Conservation (phyloP, 1,139 yeast species). For the Taphrina pruni region DNA sequence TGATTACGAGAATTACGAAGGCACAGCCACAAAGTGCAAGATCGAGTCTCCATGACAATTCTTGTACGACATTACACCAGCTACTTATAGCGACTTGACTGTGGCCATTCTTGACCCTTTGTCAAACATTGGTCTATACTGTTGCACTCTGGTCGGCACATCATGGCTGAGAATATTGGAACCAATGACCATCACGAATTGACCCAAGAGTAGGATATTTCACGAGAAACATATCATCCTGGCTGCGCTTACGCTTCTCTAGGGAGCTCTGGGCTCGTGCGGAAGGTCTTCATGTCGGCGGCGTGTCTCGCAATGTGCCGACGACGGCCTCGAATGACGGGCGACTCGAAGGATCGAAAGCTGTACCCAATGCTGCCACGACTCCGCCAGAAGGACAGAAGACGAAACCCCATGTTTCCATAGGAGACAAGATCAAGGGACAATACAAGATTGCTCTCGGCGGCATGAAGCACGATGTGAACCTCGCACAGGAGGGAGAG, state of each 20-base stretch:
- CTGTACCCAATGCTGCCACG: slow-evolving; percentile 25
- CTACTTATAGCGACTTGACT: too few species aligned
- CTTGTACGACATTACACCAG: too few species aligned
- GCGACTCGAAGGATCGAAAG: slow-evolving; percentile 14
- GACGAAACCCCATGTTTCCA: slow-evolving; percentile 31
- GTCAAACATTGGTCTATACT: too few species aligned
- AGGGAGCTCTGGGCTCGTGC: slow-evolving; percentile 28
- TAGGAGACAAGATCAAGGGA: slow-evolving; percentile 37
- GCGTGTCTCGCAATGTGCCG: slow-evolving; percentile 20
- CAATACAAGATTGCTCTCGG: slow-evolving; percentile 35
- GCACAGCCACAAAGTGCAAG: too few species aligned
- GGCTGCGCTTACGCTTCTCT: neutral
- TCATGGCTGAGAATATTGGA: slow-evolving; percentile 12
- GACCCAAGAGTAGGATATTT: slow-evolving; percentile 13
- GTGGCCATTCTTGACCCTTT: too few species aligned
- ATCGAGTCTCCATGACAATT: too few species aligned
- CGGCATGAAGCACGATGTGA: slow-evolving; percentile 37
- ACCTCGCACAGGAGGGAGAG: slow-evolving; percentile 37
- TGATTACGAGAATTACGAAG: too few species aligned
- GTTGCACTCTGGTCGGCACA: too few species aligned
- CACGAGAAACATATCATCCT: neutral
- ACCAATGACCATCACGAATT: slow-evolving; percentile 17
- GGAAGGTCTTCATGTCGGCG: slow-evolving; percentile 33
- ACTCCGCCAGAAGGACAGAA: neutral
- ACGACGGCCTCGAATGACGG: slow-evolving; percentile 29